phyloP scores from a whole-genome alignment of 169 alveolate species.

The Eimeria maxima region DNA sequence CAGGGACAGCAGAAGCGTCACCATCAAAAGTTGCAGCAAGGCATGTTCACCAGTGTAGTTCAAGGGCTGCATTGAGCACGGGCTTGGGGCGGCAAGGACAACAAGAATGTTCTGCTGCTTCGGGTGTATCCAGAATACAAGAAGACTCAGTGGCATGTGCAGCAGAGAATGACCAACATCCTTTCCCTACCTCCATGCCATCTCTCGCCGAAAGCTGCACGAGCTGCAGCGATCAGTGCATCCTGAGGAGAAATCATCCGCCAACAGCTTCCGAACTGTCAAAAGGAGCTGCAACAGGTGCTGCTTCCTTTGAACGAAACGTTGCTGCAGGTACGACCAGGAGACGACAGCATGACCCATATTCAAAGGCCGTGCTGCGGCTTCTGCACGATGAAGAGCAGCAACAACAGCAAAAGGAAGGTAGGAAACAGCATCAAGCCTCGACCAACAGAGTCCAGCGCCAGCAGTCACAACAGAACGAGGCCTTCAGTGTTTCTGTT shows the following conservation, averaged over 20 bases:
- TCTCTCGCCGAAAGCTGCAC: slow-evolving; percentile 9
- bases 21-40: slow-evolving; percentile 16
- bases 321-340: background rate
- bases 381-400: slow-evolving; percentile 38
- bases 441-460: background rate
- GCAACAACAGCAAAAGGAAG: slow-evolving; percentile 23
- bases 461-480: slow-evolving; percentile 13
- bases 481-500: background rate
- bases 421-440: background rate
- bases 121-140: background rate
- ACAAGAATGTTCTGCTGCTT: background rate
- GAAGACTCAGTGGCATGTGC: background rate
- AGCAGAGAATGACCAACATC: slow-evolving; percentile 9
- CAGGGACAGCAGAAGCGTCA: slow-evolving; percentile 15
- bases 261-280: background rate
- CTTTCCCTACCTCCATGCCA: background rate
- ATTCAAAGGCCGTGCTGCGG: slow-evolving; percentile 61
- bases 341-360: slow-evolving; percentile 58
- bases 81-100: background rate
- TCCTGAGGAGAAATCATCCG: background rate
- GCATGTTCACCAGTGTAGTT: background rate
- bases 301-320: background rate
- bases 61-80: background rate
- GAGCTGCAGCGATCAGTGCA: background rate
- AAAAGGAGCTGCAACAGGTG: slow-evolving; percentile 28